phyloP scores from a whole-genome alignment of 2,329 filamentous ascomycete species.

The Penicillium vulpinum region DNA sequence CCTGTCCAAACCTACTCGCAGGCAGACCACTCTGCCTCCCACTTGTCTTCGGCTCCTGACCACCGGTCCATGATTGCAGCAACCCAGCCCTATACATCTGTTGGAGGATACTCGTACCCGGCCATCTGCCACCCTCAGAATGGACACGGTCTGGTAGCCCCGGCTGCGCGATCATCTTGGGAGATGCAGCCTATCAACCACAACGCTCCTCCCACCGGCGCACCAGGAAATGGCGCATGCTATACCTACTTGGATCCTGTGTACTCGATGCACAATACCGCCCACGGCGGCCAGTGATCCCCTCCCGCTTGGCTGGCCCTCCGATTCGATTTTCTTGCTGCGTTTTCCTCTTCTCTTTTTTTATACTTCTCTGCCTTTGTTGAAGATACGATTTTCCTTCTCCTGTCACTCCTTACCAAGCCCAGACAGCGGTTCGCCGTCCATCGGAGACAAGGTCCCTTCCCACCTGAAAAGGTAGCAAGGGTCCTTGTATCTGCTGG shows the following conservation, averaged over 20 bases:
- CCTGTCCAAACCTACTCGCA: slow-evolving; percentile 47
- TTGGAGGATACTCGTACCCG: slow-evolving; percentile 36
- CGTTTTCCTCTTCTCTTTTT: slow-evolving; percentile 22
- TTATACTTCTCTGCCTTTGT: slow-evolving; percentile 24
- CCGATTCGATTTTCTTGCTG: slow-evolving; percentile 1
- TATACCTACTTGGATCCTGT: slow-evolving; percentile 38
- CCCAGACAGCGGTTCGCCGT: slow-evolving; percentile 15
- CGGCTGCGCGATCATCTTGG: slow-evolving; percentile 39
- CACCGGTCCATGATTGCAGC: slow-evolving; percentile 37
- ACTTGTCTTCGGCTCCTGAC: slow-evolving; percentile 39
- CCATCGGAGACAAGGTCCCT: slow-evolving; percentile 8
- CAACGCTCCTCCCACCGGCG: slow-evolving; percentile 28
- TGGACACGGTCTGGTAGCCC: slow-evolving; percentile 31
- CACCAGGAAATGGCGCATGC: slow-evolving; percentile 26
- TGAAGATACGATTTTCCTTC: slow-evolving; percentile 26
- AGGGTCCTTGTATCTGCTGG: slow-evolving; percentile 7
- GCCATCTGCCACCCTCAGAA: slow-evolving; percentile 33
- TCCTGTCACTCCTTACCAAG: slow-evolving; percentile 31
- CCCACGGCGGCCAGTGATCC: slow-evolving; percentile 27
- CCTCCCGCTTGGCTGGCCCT: neutral
- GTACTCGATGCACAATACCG: slow-evolving; percentile 34
- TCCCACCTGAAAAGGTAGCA: slow-evolving; percentile 22
- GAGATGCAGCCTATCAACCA: slow-evolving; percentile 38
- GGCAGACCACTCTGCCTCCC: slow-evolving; percentile 29
- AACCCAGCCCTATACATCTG: slow-evolving; percentile 33